Evolutionary conservation across 2,329 filamentous ascomycete genomes (phyloP).

Genomic region (Dactylellina cionopaga): DNA sequence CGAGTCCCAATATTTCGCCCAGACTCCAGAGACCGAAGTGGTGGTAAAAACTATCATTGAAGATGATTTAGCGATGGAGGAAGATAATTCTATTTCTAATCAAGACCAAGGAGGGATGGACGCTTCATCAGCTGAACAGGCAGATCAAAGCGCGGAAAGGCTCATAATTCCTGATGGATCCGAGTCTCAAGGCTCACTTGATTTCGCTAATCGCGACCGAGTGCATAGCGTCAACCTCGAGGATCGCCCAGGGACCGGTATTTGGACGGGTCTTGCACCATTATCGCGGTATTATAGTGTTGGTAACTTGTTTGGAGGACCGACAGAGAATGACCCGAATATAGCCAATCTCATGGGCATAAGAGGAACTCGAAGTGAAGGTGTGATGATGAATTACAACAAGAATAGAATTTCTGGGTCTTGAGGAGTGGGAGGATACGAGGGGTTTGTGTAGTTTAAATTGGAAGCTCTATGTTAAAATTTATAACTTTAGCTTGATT

Average conservation of each 20-base stretch:
- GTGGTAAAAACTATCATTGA: background rate
- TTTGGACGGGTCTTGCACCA: background rate
- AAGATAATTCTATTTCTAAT: background rate
- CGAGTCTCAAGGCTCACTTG: background rate
- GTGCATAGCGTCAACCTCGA: background rate
- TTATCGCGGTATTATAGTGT: slow-evolving; percentile 2
- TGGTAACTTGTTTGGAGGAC: background rate
- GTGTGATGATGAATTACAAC: background rate
- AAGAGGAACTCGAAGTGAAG: slow-evolving; percentile 17
- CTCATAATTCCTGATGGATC: background rate
- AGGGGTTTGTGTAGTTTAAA: too few species aligned
- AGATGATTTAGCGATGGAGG: background rate
- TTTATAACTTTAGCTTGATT: too few species aligned
- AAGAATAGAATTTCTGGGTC: background rate
- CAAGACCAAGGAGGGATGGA: background rate
- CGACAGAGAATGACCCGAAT: background rate
- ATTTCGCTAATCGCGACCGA: background rate
- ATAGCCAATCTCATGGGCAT: background rate
- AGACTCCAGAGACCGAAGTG: background rate
- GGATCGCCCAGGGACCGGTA: background rate
- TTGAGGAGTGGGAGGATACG: background rate
- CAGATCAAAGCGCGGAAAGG: slow-evolving; percentile 15
- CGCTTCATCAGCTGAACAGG: background rate
- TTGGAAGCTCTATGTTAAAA: too few species aligned
- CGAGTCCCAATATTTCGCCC: background rate